These are phyloP conservation scores for Delphinella strobiligena DNA, from an alignment of 2,329 filamentous ascomycete species.

Conservation along the genomic window DNA sequence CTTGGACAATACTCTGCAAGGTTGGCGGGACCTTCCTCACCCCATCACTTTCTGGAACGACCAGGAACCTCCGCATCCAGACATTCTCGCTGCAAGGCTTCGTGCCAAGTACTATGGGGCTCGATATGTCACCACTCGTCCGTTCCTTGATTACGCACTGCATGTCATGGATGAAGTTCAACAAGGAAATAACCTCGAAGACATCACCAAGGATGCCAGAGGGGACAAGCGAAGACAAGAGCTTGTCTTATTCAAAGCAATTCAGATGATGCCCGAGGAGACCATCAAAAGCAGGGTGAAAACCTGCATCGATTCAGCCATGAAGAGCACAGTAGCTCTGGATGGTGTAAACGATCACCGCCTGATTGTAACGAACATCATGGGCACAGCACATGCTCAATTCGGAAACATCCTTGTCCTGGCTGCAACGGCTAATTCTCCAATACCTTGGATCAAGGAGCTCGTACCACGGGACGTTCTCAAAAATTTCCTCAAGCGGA, in stretches of 20 bases:
- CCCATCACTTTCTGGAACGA: conserved; percentile 49
- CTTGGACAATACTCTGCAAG: conserved; percentile 29
- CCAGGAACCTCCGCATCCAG: conserved; percentile 54
- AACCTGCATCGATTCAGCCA: conserved; percentile 57
- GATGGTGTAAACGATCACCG: conserved; percentile 49
- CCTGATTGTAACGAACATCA: conserved; percentile 86
- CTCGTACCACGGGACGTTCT: conserved; percentile 48
- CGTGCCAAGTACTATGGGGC: conserved; percentile 93
- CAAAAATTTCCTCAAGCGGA: conserved; percentile 52
- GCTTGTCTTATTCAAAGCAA: conserved; percentile 21
- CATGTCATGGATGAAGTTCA: conserved; percentile 30
- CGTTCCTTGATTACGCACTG: conserved; percentile 53
- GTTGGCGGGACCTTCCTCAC: conserved; percentile 43
- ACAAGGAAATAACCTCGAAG: conserved; percentile 13
- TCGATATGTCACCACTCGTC: conserved; percentile 76
- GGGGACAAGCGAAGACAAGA: conserved; percentile 20
- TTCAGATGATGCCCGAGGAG: conserved; percentile 13
- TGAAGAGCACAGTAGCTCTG: conserved; percentile 78
- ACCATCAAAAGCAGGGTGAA: conserved; percentile 19
- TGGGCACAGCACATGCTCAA: conserved; percentile 93
- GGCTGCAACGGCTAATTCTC: conserved; percentile 62
- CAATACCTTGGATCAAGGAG: conserved; percentile 38
- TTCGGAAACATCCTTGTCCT: conserved; percentile 94
- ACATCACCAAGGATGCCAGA: conserved; percentile 18
- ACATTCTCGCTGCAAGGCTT: conserved; percentile 73